phyloP scores from a whole-genome alignment of 2,329 filamentous ascomycete genomes.

The Elsinoe fawcettii region DNA sequence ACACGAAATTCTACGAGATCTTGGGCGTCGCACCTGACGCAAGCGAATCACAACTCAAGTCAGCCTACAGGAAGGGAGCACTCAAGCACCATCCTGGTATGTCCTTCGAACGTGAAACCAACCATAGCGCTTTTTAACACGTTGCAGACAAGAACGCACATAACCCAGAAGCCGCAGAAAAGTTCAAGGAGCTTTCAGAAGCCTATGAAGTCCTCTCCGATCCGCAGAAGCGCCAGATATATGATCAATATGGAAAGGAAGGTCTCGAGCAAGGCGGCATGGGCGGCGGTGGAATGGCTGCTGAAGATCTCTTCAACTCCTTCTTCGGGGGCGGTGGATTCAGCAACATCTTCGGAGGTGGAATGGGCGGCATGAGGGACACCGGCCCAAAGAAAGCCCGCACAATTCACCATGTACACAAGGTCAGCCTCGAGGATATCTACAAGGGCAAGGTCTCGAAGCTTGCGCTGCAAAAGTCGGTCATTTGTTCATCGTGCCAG shows the following conservation, averaged over 20 bases:
- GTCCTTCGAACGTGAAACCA: slow-evolving; percentile 25
- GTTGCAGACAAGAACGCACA: slow-evolving; percentile 83
- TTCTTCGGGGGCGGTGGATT: slow-evolving; percentile 72
- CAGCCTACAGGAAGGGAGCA: slow-evolving; percentile 76
- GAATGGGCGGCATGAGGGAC: slow-evolving; percentile 72
- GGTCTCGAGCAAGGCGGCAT: slow-evolving; percentile 80
- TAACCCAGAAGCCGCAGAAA: slow-evolving; percentile 87
- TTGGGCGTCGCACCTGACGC: slow-evolving; percentile 72
- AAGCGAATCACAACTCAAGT: slow-evolving; percentile 81
- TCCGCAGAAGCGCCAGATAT: slow-evolving; percentile 79
- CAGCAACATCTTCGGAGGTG: slow-evolving; percentile 59
- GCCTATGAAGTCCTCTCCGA: slow-evolving; percentile 95
- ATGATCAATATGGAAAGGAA: slow-evolving; percentile 97
- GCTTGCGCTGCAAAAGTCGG: slow-evolving; percentile 90
- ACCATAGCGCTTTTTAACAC: slow-evolving; percentile 17
- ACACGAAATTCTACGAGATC: slow-evolving; percentile 70
- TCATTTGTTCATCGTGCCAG: slow-evolving; percentile 92
- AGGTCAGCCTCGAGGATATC: slow-evolving; percentile 94
- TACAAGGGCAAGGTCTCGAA: slow-evolving; percentile 98
- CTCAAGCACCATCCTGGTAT: slow-evolving; percentile 78
- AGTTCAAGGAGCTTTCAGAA: slow-evolving; percentile 96
- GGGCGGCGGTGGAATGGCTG: slow-evolving; percentile 75
- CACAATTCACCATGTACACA: slow-evolving; percentile 97
- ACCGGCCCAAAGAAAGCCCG: slow-evolving; percentile 83
- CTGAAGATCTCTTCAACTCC: slow-evolving; percentile 91